Conservation (phyloP, 441 rosid species). For the Sinapis alba region DNA sequence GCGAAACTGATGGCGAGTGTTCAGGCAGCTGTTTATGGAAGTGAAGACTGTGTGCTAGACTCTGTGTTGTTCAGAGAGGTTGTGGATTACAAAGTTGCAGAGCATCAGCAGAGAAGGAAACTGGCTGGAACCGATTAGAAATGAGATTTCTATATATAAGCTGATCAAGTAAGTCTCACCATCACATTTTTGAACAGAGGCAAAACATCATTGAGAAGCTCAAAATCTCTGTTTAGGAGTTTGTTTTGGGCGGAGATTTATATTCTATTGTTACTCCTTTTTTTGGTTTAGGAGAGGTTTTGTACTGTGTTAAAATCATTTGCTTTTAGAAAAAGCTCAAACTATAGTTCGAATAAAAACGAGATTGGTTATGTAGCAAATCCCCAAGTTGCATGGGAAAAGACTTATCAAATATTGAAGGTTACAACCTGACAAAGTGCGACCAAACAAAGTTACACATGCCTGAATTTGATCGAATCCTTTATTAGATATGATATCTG, state of each 20-base stretch:
- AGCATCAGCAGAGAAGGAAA: conserved; percentile 78
- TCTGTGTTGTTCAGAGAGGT: conserved; percentile 74
- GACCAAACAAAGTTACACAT: neutral
- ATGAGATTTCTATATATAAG: neutral
- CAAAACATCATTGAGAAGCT: neutral
- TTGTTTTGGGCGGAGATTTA: conserved; percentile 20
- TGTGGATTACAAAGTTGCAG: conserved; percentile 83
- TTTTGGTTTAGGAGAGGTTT: neutral
- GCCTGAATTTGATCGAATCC: neutral
- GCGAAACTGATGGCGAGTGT: conserved; percentile 87
- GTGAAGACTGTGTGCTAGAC: conserved; percentile 73
- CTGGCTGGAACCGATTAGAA: conserved; percentile 45
- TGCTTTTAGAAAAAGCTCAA: neutral
- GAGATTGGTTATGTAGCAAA: neutral
- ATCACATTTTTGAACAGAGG: conserved; percentile 1
- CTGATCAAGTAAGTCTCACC: neutral
- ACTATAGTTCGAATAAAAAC: neutral
- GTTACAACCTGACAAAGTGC: conserved; percentile 23
- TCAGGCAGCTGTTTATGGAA: conserved; percentile 90
- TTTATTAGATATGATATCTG: conserved; percentile 12
- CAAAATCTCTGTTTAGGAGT: neutral
- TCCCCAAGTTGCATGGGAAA: conserved; percentile 9
- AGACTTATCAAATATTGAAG: neutral
- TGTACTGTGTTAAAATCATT: neutral
- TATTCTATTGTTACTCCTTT: conserved; percentile 3